Evolutionary conservation across 495 filamentous ascomycete species (phyloP).

Genomic region (Aspergillus bridgeri): DNA sequence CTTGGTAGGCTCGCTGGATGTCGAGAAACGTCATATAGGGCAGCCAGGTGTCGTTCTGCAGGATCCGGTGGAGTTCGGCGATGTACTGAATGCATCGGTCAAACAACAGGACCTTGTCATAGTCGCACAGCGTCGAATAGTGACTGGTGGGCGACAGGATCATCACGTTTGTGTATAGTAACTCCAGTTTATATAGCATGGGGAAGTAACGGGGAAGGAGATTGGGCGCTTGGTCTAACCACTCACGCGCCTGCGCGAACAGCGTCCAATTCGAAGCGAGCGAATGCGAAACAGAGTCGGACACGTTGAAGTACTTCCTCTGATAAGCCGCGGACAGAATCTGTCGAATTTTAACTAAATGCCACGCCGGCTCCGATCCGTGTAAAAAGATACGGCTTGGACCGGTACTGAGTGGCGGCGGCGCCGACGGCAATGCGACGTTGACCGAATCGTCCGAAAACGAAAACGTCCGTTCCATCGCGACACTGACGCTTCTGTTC

Average conservation of each 20-base stretch:
- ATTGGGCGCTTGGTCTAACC: slow-evolving; percentile 60
- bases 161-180: slow-evolving; percentile 81
- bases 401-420: slow-evolving; percentile 32
- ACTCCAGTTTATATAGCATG: slow-evolving; percentile 73
- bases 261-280: slow-evolving; percentile 59
- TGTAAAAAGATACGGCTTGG: slow-evolving; percentile 44
- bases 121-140: slow-evolving; percentile 59
- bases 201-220: slow-evolving; percentile 55
- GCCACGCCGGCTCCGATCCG: slow-evolving; percentile 50
- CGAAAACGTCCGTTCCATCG: slow-evolving; percentile 76
- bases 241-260: slow-evolving; percentile 61
- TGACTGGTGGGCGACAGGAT: slow-evolving; percentile 71
- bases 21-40: slow-evolving; percentile 39
- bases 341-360: slow-evolving; percentile 72
- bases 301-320: slow-evolving; percentile 68
- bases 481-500: slow-evolving; percentile 60
- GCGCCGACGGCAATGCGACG: slow-evolving; percentile 55
- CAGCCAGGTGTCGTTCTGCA: slow-evolving; percentile 29
- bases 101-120: slow-evolving; percentile 73
- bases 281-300: slow-evolving; percentile 57
- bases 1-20: slow-evolving; percentile 39
- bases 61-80: slow-evolving; percentile 37
- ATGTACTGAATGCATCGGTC: slow-evolving; percentile 73
- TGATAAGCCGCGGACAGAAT: slow-evolving; percentile 82
- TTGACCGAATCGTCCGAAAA: slow-evolving; percentile 86